Percentiles rank a stretch among this genome's conserved stretches.
Evolutionary conservation across 2,329 filamentous ascomycete genomes (phyloP).

Genomic region (Pyrenochaeta sp.): DNA sequence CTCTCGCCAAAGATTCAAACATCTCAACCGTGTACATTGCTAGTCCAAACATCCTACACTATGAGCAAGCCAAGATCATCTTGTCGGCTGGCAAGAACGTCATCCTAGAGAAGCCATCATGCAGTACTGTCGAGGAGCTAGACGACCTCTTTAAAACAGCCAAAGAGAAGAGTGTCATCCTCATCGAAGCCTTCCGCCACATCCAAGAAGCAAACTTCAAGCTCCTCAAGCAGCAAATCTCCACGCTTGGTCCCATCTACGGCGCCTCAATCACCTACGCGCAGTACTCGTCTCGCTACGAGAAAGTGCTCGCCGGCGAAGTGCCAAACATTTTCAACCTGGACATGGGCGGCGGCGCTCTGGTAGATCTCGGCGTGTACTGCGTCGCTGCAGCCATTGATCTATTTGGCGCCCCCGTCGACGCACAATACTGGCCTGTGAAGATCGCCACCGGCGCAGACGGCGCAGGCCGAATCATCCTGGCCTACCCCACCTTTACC

Average conservation of each 20-base stretch:
- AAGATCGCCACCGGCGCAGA: conserved; percentile 57
- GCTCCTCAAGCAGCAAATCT: conserved; percentile 49
- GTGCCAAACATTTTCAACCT: conserved; percentile 59
- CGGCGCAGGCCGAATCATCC: conserved; percentile 54
- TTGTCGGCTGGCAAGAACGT: conserved; percentile 58
- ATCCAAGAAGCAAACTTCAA: conserved; percentile 61
- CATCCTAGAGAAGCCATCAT: conserved; percentile 61
- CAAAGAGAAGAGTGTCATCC: conserved; percentile 51
- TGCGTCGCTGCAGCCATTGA: conserved; percentile 57
- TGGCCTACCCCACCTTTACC: conserved; percentile 56
- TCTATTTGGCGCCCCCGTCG: conserved; percentile 56
- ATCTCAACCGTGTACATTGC: conserved; percentile 59
- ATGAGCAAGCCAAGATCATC: conserved; percentile 54
- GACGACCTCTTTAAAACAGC: conserved; percentile 55
- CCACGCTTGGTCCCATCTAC: conserved; percentile 53
- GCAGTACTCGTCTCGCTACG: conserved; percentile 57
- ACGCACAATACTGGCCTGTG: conserved; percentile 53
- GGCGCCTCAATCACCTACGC: conserved; percentile 57
- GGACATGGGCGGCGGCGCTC: conserved; percentile 56
- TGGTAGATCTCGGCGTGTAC: conserved; percentile 61
- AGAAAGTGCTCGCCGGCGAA: conserved; percentile 57
- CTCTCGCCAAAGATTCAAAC: conserved; percentile 48
- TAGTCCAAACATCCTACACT: conserved; percentile 59
- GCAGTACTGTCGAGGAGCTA: conserved; percentile 53
- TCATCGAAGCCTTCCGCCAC: conserved; percentile 61